Evolutionary conservation across 1,284 basidiomycete species (phyloP).

Genomic region (Rhodotorula mucilaginosa): DNA sequence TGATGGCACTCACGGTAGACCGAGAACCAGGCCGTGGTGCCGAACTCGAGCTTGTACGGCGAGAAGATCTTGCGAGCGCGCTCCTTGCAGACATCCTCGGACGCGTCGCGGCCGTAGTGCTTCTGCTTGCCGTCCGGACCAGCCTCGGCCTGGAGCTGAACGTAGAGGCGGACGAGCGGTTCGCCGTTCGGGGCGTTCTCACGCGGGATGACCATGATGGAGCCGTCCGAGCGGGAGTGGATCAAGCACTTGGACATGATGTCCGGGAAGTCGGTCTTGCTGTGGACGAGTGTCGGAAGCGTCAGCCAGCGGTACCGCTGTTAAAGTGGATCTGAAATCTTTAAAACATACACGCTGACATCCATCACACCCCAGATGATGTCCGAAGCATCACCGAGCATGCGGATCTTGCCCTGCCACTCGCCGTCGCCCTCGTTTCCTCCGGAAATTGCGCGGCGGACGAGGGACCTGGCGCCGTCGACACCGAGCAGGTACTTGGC

Average conservation of each 20-base stretch:
- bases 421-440: conserved; percentile 43
- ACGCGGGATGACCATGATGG: conserved; percentile 48
- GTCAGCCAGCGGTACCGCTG: not conserved
- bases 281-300: not conserved
- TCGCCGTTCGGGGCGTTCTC: conserved; percentile 30
- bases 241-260: conserved; percentile 45
- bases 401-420: conserved; percentile 44
- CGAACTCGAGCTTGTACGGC: conserved; percentile 51
- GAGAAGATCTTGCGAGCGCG: conserved; percentile 51
- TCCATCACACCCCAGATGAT: conserved; percentile 48
- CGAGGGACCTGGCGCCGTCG: conserved; percentile 48
- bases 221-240: conserved; percentile 44
- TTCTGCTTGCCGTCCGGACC: conserved; percentile 32
- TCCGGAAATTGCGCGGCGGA: conserved; percentile 47
- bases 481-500: conserved; percentile 51
- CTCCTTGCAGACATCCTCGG: conserved; percentile 48
- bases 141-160: conserved; percentile 43
- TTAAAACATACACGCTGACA: conserved; percentile 24
- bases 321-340: not conserved
- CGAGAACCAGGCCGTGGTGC: conserved; percentile 50
- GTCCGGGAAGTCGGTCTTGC: conserved; percentile 43
- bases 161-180: conserved; percentile 45
- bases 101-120: conserved; percentile 45
- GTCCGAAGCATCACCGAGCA: conserved; percentile 50
- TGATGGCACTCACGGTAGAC: conserved; percentile 48